These are phyloP conservation scores for Russula virescens DNA, from an alignment of 768 basidiomycete species.

Conservation along the genomic window DNA sequence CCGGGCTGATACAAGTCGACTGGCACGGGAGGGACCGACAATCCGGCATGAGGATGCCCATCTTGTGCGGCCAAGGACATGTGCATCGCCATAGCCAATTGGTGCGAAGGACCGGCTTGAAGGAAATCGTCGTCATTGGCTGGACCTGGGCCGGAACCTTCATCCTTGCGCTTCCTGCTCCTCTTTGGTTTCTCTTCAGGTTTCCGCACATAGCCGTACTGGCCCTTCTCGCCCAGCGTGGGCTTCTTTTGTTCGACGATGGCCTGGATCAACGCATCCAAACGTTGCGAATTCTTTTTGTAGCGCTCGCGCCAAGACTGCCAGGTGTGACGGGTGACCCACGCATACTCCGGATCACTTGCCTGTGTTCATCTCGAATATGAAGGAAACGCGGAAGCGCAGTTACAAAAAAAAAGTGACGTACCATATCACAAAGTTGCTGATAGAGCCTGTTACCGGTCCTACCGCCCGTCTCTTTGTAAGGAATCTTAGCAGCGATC, in stretches of 20 bases:
- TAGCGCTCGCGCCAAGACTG: slow-evolving; percentile 88
- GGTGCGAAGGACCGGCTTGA: slow-evolving; percentile 18
- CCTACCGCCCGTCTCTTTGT: slow-evolving; percentile 74
- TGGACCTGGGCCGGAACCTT: slow-evolving; percentile 3
- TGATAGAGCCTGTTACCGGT: slow-evolving; percentile 82
- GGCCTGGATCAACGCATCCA: slow-evolving; percentile 56
- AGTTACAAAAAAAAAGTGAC: slow-evolving; percentile 20
- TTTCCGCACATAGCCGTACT: slow-evolving; percentile 76
- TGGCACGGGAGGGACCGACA: slow-evolving; percentile 14
- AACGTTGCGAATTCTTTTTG: slow-evolving; percentile 70
- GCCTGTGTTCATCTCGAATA: slow-evolving; percentile 35
- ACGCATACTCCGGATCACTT: slow-evolving; percentile 64
- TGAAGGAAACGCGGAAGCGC: background rate
- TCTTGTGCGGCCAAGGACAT: slow-evolving; percentile 15
- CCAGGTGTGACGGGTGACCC: slow-evolving; percentile 83
- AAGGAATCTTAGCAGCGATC: slow-evolving; percentile 81
- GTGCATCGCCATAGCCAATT: slow-evolving; percentile 21
- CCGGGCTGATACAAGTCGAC: slow-evolving; percentile 18
- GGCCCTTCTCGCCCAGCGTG: slow-evolving; percentile 66
- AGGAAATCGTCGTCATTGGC: slow-evolving; percentile 24
- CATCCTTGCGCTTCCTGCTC: slow-evolving; percentile 24
- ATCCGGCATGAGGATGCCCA: slow-evolving; percentile 15
- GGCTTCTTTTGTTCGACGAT: slow-evolving; percentile 71
- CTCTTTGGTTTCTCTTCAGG: slow-evolving; percentile 61
- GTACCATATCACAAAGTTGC: slow-evolving; percentile 68